phyloP scores from a whole-genome alignment of 1,284 basidiomycete species.

The Cutaneotrichosporon cyanovorans region DNA sequence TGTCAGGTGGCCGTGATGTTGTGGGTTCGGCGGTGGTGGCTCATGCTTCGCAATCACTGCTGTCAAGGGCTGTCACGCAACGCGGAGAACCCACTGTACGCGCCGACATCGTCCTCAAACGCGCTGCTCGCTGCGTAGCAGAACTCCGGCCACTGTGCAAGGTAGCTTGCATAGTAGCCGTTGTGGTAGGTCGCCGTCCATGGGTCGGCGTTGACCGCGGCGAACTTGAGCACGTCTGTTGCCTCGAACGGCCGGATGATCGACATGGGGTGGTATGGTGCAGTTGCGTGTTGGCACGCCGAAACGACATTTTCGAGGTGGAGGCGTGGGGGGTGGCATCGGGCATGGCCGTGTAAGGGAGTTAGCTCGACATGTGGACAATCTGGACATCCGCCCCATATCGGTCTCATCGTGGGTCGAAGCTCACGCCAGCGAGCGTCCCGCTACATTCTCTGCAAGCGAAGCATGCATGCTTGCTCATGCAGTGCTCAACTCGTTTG shows the following conservation, averaged over 20 bases:
- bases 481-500: too few species aligned
- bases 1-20: slow-evolving; percentile 46
- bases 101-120: slow-evolving; percentile 18
- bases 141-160: slow-evolving; percentile 40
- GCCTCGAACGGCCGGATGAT: slow-evolving; percentile 48
- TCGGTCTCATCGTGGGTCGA: too few species aligned
- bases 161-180: slow-evolving; percentile 40
- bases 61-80: not conserved
- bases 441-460: too few species aligned
- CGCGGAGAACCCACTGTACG: slow-evolving; percentile 32
- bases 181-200: slow-evolving; percentile 51
- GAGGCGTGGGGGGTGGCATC: too few species aligned
- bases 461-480: too few species aligned
- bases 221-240: slow-evolving; percentile 48
- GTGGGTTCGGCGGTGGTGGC: slow-evolving; percentile 38
- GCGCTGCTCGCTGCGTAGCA: slow-evolving; percentile 30
- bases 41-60: slow-evolving; percentile 46
- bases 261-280: slow-evolving; percentile 39
- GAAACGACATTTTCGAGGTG: too few species aligned
- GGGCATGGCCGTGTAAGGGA: too few species aligned
- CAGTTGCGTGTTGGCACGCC: not conserved
- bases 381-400: too few species aligned
- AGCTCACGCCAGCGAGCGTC: too few species aligned
- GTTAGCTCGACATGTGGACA: too few species aligned
- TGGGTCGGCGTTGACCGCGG: slow-evolving; percentile 49